Evolutionary conservation across 2,329 filamentous ascomycete genomes (phyloP).

Genomic region (Ophiosphaerella korrae): DNA sequence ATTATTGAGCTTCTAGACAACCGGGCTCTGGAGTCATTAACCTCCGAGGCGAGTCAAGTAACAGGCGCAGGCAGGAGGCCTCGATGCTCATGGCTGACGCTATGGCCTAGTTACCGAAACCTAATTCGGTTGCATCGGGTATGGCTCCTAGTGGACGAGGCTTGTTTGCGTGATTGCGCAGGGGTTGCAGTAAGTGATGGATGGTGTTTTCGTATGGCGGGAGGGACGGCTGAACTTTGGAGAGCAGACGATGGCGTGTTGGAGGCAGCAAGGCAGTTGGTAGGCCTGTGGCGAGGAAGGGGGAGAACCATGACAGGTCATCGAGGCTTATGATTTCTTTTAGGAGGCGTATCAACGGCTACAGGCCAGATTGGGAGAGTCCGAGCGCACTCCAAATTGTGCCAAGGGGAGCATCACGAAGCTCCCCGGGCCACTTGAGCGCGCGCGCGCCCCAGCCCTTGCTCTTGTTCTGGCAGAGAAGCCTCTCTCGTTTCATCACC

Average conservation of each 20-base stretch:
- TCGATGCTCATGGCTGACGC: conserved; percentile 2
- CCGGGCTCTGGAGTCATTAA: neutral
- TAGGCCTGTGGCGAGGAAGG: too few species aligned
- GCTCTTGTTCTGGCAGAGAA: conserved; percentile 15
- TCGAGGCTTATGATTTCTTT: neutral
- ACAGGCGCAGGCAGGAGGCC: conserved; percentile 3
- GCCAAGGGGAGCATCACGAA: conserved; percentile 34
- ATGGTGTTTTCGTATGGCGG: neutral
- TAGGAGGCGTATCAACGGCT: neutral
- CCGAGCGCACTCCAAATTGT: conserved; percentile 15
- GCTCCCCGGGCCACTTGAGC: conserved; percentile 18
- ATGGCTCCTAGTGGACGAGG: conserved; percentile 21
- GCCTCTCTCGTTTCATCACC: conserved; percentile 25
- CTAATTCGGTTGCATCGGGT: conserved; percentile 15
- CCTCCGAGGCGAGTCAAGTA: conserved; percentile 5
- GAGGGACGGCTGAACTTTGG: too few species aligned
- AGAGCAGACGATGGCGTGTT: too few species aligned
- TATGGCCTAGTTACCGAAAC: conserved; percentile 15
- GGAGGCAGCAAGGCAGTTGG: too few species aligned
- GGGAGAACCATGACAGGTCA: neutral
- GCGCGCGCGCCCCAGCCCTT: conserved; percentile 20
- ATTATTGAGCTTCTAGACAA: too few species aligned
- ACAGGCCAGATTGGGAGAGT: conserved; percentile 15
- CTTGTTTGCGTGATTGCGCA: conserved; percentile 22
- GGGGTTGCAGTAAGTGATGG: conserved; percentile 3